Evolutionary conservation across 306 rosid genomes (phyloP).

Genomic region (Prinsepia uniflora): DNA sequence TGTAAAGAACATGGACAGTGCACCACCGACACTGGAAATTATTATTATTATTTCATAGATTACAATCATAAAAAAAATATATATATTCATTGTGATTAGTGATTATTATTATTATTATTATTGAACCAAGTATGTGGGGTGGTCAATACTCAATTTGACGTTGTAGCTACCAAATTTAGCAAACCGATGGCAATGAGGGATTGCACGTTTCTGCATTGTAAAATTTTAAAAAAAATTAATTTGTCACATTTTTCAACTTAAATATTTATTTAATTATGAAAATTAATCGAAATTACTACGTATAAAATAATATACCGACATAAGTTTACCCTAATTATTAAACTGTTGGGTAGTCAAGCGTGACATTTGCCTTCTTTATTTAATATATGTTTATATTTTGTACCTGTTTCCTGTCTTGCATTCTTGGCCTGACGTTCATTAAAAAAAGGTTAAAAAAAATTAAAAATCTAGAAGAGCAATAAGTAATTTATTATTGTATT

Average conservation of each 20-base stretch:
- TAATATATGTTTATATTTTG: neutral
- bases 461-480: neutral
- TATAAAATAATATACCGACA: too few relatives aligned
- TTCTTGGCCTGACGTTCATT: neutral
- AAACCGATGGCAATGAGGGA: constrained; percentile 6
- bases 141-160: constrained; percentile 6
- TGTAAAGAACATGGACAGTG: neutral
- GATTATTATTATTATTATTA: neutral
- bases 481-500: neutral
- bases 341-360: too few relatives aligned
- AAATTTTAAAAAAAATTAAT: too few relatives aligned
- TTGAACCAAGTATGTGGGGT: neutral
- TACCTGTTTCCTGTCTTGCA: neutral
- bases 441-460: neutral
- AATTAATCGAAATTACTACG: too few relatives aligned
- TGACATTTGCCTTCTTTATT: neutral
- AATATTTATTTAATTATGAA: too few relatives aligned
- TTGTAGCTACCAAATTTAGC: neutral
- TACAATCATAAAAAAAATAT: neutral
- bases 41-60: neutral
- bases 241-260: too few relatives aligned
- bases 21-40: neutral
- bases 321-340: too few relatives aligned
- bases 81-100: neutral
- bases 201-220: neutral